Conservation (phyloP, 257 asterid species). For the Orobanche coerulescens region DNA sequence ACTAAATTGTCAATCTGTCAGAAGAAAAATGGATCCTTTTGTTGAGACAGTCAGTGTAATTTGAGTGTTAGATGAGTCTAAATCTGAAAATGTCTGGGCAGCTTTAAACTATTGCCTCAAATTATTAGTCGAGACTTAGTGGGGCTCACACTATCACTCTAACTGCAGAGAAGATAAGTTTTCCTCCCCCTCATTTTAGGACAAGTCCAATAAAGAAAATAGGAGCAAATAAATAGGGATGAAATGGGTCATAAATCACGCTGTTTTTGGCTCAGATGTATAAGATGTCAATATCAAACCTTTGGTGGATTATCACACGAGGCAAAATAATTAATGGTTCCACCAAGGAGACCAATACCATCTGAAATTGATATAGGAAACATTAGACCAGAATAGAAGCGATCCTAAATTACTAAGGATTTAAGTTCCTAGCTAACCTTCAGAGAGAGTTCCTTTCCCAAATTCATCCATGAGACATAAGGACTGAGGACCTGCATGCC, state of each 20-base stretch:
- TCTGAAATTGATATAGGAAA: slow-evolving; percentile 47
- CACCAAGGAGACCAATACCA: slow-evolving; percentile 97
- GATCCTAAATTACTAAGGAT: slow-evolving; percentile 6
- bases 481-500: slow-evolving; percentile 87
- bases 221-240: slow-evolving; percentile 2
- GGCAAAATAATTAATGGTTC: slow-evolving; percentile 79
- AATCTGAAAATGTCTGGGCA: background rate
- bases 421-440: slow-evolving; percentile 46
- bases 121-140: background rate
- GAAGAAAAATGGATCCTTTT: slow-evolving; percentile 1
- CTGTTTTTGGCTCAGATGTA: slow-evolving; percentile 2
- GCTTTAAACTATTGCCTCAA: background rate
- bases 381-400: slow-evolving; percentile 21
- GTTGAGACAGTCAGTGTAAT: too few species aligned
- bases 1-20: slow-evolving; percentile 6
- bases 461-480: slow-evolving; percentile 91
- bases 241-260: slow-evolving; percentile 11
- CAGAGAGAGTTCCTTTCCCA: slow-evolving; percentile 96
- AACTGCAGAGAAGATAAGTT: background rate
- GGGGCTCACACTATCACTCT: background rate
- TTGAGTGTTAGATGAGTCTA: background rate
- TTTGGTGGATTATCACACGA: slow-evolving; percentile 72
- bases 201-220: background rate
- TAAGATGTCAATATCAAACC: slow-evolving; percentile 41
- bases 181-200: background rate